These are phyloP conservation scores for Hypoxylon sp. DNA, from an alignment of 2,329 filamentous ascomycete species.

Conservation along the genomic window DNA sequence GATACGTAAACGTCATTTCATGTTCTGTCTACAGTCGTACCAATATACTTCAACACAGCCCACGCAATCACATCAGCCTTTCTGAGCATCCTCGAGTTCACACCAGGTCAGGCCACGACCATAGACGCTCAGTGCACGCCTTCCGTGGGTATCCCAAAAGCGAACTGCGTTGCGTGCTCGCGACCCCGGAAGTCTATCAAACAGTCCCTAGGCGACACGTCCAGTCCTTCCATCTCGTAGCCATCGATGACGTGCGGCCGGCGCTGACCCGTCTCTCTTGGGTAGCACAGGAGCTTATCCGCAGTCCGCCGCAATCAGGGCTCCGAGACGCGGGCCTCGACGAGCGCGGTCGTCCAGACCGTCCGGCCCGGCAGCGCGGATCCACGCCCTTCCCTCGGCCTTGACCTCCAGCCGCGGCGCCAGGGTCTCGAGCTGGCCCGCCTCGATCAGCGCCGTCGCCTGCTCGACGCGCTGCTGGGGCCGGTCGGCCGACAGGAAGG, in stretches of 20 bases:
- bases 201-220: slow-evolving; percentile 23
- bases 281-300: slow-evolving; percentile 30
- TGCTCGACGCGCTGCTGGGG: slow-evolving; percentile 38
- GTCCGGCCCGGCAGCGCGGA: slow-evolving; percentile 21
- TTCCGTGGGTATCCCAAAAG: slow-evolving; percentile 37
- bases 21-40: too few species aligned
- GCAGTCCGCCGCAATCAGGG: slow-evolving; percentile 28
- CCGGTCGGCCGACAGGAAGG: slow-evolving; percentile 37
- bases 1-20: too few species aligned
- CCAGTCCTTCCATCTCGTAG: slow-evolving; percentile 29
- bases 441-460: slow-evolving; percentile 38
- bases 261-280: slow-evolving; percentile 32
- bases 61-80: slow-evolving; percentile 32
- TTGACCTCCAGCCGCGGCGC: slow-evolving; percentile 26
- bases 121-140: slow-evolving; percentile 38
- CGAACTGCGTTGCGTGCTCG: slow-evolving; percentile 32
- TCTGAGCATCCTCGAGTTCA: slow-evolving; percentile 35
- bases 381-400: slow-evolving; percentile 23
- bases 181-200: slow-evolving; percentile 29
- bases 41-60: too few species aligned
- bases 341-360: slow-evolving; percentile 32
- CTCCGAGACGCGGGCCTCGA: slow-evolving; percentile 38
- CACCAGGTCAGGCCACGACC: slow-evolving; percentile 34
- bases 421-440: slow-evolving; percentile 28
- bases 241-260: slow-evolving; percentile 22